These are phyloP conservation scores for Flaveria sonorensis DNA, from an alignment of 129 eudicot genomes.

Conservation along the genomic window DNA sequence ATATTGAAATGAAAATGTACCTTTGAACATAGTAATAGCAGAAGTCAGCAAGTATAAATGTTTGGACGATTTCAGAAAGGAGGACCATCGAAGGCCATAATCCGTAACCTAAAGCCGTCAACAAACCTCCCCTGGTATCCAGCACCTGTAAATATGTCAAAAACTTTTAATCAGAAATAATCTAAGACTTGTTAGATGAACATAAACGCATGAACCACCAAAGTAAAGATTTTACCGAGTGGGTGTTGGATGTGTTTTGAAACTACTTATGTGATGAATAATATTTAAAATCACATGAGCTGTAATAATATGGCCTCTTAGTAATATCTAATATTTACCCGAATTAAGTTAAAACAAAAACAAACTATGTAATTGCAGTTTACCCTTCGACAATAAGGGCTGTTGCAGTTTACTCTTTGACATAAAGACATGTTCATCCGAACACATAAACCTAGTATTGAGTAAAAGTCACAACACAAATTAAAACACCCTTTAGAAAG, in stretches of 20 bases:
- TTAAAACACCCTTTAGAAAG: no score
- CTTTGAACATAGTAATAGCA: constrained; percentile 66
- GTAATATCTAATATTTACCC: not conserved
- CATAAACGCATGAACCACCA: no score
- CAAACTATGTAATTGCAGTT: not conserved
- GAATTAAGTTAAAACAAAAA: not conserved
- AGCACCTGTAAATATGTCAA: constrained; percentile 35
- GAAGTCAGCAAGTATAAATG: constrained; percentile 62
- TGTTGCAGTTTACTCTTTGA: not conserved
- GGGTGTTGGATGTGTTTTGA: not conserved
- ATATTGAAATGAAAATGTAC: constrained; percentile 16
- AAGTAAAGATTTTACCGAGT: not conserved
- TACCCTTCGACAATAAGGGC: not conserved
- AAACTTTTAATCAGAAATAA: not conserved
- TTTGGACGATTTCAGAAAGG: constrained; percentile 61
- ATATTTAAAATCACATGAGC: not conserved
- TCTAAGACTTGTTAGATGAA: not conserved
- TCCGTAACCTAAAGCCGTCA: constrained; percentile 61
- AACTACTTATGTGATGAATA: not conserved
- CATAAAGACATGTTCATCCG: not conserved
- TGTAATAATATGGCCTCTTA: not conserved
- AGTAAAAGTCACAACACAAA: no score
- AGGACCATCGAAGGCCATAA: constrained; percentile 63
- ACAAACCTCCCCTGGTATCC: constrained; percentile 52
- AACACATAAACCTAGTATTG: not conserved